A percentile compares a stretch with the other conserved stretches of the same genome.
Evolutionary conservation across 148 eudicot genomes (phyloP).

Genomic region (Mesembryanthemum crystallinum): DNA sequence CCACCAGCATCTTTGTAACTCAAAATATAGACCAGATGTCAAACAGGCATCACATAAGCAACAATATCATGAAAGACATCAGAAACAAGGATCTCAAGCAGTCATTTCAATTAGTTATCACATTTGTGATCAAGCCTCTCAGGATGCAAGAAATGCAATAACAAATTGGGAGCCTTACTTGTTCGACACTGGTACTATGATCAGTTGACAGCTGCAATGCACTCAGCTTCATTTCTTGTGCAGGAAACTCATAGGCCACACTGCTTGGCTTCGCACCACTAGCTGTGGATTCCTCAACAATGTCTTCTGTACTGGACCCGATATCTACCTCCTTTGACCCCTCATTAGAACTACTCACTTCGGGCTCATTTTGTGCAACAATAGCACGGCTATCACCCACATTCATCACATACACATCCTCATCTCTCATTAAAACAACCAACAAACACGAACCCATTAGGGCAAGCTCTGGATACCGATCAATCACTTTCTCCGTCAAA

Average conservation of each 20-base stretch:
- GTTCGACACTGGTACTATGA: slow-evolving; percentile 93
- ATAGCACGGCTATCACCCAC: slow-evolving; percentile 97
- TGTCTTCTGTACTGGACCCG: slow-evolving; percentile 51
- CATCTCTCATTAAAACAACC: slow-evolving; percentile 93
- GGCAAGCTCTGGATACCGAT: slow-evolving; percentile 93
- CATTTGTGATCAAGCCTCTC: background rate
- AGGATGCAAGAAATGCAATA: background rate
- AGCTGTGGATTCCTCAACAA: slow-evolving; percentile 58
- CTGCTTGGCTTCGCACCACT: slow-evolving; percentile 36
- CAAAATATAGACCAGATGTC: slow-evolving; percentile 11
- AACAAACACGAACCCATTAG: slow-evolving; percentile 99
- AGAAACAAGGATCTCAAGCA: slow-evolving; percentile 14
- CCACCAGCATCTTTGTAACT: background rate
- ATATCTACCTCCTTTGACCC: slow-evolving; percentile 32
- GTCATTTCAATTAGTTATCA: slow-evolving; percentile 9
- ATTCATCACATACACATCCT: slow-evolving; percentile 99
- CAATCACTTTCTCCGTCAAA: slow-evolving; percentile 94
- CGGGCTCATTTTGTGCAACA: slow-evolving; percentile 66
- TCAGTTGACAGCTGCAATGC: slow-evolving; percentile 96
- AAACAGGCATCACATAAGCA: slow-evolving; percentile 4
- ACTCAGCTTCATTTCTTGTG: slow-evolving; percentile 46
- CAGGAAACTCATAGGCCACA: slow-evolving; percentile 40
- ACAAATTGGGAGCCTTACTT: slow-evolving; percentile 50
- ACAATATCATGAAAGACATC: slow-evolving; percentile 6
- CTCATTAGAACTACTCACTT: slow-evolving; percentile 37